Evolutionary conservation across 225 moss, liverwort and hornwort genomes (phyloP).

Genomic region (Sphagnum tenellum): DNA sequence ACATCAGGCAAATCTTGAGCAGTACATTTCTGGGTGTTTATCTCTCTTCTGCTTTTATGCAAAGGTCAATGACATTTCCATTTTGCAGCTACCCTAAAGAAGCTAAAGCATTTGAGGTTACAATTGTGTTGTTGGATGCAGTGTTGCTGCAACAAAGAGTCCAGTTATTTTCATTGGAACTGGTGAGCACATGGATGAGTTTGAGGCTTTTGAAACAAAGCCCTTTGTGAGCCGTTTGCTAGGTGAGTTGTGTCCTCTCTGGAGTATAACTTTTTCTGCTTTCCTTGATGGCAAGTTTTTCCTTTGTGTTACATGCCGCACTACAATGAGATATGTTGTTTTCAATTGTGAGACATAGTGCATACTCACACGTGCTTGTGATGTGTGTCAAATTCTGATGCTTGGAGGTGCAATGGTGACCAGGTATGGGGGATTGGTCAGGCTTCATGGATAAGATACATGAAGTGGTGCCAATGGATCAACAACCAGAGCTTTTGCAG

Average conservation of each 20-base stretch:
- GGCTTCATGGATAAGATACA: constrained; percentile 91
- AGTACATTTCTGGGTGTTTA: no score
- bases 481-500: constrained; percentile 76
- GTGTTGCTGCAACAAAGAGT: constrained; percentile 85
- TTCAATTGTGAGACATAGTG: no score
- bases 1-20: no score
- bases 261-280: no score
- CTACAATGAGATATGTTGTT: no score
- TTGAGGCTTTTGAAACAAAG: constrained; percentile 80
- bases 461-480: constrained; percentile 86
- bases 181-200: constrained; percentile 93
- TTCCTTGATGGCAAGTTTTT: no score
- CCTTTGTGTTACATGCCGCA: no score
- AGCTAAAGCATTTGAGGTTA: neutral
- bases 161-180: constrained; percentile 87
- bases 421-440: constrained; percentile 87
- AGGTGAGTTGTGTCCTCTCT: constrained; percentile 27
- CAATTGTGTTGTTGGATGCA: constrained; percentile 12
- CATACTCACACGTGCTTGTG: no score
- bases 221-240: constrained; percentile 81
- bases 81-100: no score
- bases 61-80: no score
- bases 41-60: no score
- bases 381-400: neutral
- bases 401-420: constrained; percentile 4